Evolutionary conservation across 73 alveolate genomes (phyloP).

Genomic region (Symbiodinium natans): DNA sequence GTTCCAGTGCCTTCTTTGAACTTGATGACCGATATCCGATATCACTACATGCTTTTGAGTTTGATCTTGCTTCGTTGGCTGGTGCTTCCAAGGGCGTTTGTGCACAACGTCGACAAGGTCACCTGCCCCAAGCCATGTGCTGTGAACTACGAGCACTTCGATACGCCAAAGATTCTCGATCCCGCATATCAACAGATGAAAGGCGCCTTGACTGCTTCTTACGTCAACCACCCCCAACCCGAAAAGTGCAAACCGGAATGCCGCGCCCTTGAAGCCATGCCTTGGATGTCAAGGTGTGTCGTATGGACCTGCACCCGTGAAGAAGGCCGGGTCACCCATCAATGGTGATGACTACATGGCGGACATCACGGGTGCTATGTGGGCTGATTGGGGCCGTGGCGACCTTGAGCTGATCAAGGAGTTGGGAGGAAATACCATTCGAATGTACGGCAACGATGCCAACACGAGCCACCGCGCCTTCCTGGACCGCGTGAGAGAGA

Average conservation of each 20-base stretch:
- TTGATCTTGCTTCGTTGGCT: not conserved
- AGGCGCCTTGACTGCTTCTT: conserved; percentile 10
- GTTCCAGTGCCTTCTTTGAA: conserved; percentile 20
- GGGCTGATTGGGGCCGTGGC: conserved; percentile 93
- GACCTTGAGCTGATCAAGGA: conserved; percentile 70
- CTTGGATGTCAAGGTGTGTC: conserved; percentile 25
- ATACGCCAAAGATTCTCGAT: conserved; percentile 55
- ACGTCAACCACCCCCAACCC: not conserved
- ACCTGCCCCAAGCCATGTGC: conserved; percentile 77
- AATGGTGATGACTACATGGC: conserved; percentile 67
- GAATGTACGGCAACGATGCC: conserved; percentile 87
- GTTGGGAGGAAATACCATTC: conserved; percentile 85
- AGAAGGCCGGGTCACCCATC: conserved; percentile 65
- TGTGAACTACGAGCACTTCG: conserved; percentile 49
- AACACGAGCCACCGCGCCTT: conserved; percentile 79
- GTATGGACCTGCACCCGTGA: conserved; percentile 80
- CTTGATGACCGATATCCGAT: not conserved
- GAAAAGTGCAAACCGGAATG: not conserved
- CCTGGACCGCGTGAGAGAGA: too few relatives aligned
- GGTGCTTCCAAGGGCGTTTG: conserved; percentile 11
- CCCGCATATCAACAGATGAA: conserved; percentile 47
- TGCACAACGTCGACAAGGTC: conserved; percentile 49
- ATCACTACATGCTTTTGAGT: too few relatives aligned
- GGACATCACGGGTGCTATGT: conserved; percentile 77
- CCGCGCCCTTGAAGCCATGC: too few relatives aligned